phyloP scores from a whole-genome alignment of 306 rosid genomes.

The Cucurbita moschata region DNA sequence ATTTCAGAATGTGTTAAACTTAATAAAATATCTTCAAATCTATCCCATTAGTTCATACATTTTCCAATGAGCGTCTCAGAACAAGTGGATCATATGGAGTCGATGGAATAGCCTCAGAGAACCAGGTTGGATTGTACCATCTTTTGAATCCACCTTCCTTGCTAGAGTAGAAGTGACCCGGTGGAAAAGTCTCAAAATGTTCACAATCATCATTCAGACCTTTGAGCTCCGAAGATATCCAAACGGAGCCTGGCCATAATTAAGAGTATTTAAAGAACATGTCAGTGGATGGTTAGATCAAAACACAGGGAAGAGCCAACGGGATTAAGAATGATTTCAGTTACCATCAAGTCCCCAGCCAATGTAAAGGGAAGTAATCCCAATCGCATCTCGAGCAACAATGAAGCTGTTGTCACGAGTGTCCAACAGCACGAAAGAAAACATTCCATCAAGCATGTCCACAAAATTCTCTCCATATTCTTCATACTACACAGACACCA shows the following conservation, averaged over 20 bases:
- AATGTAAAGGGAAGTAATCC: constrained; percentile 82
- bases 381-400: constrained; percentile 93
- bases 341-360: constrained; percentile 97
- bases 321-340: neutral
- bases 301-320: neutral
- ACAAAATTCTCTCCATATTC: constrained; percentile 74
- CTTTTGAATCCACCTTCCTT: constrained; percentile 50
- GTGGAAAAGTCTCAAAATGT: constrained; percentile 74
- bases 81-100: constrained; percentile 77
- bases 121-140: constrained; percentile 94
- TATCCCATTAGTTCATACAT: constrained; percentile 22
- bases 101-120: constrained; percentile 70
- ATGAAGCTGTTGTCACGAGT: constrained; percentile 88
- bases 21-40: neutral
- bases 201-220: constrained; percentile 85
- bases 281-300: neutral
- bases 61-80: constrained; percentile 62
- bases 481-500: constrained; percentile 44
- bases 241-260: constrained; percentile 56
- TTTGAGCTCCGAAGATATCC: constrained; percentile 84
- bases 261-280: neutral
- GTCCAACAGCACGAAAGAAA: constrained; percentile 79
- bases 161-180: constrained; percentile 93
- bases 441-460: constrained; percentile 86
- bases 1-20: neutral